Conservation (phyloP, 495 filamentous ascomycete species). For the Hypomontagnella submonticulosa region DNA sequence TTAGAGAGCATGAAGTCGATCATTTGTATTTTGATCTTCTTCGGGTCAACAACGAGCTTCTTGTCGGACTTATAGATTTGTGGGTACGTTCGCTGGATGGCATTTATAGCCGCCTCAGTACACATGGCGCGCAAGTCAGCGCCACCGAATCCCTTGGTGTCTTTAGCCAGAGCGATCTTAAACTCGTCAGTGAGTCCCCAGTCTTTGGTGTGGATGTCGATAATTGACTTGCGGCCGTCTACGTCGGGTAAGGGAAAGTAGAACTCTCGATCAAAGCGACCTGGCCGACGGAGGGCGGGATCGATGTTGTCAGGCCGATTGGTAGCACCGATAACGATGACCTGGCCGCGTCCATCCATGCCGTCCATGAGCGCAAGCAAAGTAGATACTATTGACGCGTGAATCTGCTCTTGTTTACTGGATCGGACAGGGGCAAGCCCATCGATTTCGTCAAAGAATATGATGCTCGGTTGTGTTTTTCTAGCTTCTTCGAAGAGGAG, state of each 20-base stretch:
- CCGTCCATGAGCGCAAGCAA: conserved; percentile 97
- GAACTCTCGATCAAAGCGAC: conserved; percentile 96
- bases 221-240: conserved; percentile 80
- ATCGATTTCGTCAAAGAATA: conserved; percentile 99
- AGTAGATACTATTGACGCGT: conserved; percentile 97
- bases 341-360: conserved; percentile 97
- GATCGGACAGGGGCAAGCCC: conserved; percentile 94
- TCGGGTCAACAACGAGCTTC: conserved; percentile 89
- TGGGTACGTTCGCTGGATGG: conserved; percentile 92
- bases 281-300: conserved; percentile 90
- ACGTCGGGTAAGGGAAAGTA: conserved; percentile 92
- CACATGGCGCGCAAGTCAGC: conserved; percentile 93
- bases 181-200: conserved; percentile 85
- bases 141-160: conserved; percentile 96
- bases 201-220: conserved; percentile 94
- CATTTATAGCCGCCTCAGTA: conserved; percentile 98
- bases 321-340: conserved; percentile 97
- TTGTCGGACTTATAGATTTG: conserved; percentile 93
- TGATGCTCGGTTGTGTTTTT: conserved; percentile 95
- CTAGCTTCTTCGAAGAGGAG: conserved; percentile 95
- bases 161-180: conserved; percentile 83
- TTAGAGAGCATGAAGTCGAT: conserved; percentile 97
- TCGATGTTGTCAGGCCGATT: conserved; percentile 98
- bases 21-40: conserved; percentile 81
- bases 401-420: conserved; percentile 97